Base-by-base conservation (phyloP, 1,284 basidiomycete species). In the Rhodotorula mucilaginosa region DNA sequence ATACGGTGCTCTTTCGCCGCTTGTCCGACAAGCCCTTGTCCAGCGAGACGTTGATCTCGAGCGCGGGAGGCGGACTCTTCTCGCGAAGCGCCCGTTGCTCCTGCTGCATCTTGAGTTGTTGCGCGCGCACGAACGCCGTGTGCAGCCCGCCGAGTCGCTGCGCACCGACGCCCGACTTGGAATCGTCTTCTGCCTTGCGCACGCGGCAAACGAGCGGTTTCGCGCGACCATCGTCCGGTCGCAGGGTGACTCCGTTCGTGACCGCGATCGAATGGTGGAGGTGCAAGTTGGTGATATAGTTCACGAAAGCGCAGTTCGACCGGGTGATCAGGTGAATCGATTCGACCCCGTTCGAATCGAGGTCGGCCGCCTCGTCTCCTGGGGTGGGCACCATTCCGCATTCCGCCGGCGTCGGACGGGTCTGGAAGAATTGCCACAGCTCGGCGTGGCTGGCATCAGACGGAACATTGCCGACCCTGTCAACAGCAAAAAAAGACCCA, bases 301-400 rank as follows among this genome's bases (percentile, higher is more conserved):
- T 76, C 48, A 76, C 75, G 51, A 76, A 76, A 5, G 75, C 73
- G 64, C 95, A 97, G 77, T 89, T 93, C 5, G 93, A 95, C 31
- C 93, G 88, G 26, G 90, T 87, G 77, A 99, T 98, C 68, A 95
- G 87, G 82, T 96, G 97, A 74, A 99, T 89, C 31, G 91, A 94
- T 4, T 90, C 81, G 4, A 97, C 88, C 10, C 92, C 92, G 44
- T 83, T 81, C 74, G 81, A 65, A 15, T 66, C 56, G n/a, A 78
- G 67, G 76, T 63, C 81, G 34, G 63, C 56, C 44, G 44, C 26
- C 18, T 65, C 49, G 31, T 61, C 54, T 2, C 21, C 44, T 44
- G 49, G 23, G 19, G n/a, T 58, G 26, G 66, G n/a, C 10, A 70
- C 52, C 15, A 73, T 3, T 10, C 70, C 70, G 48, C 64, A 58